Base-by-base conservation (phyloP, 257 asterid species). In the Cruciata laevipes region DNA sequence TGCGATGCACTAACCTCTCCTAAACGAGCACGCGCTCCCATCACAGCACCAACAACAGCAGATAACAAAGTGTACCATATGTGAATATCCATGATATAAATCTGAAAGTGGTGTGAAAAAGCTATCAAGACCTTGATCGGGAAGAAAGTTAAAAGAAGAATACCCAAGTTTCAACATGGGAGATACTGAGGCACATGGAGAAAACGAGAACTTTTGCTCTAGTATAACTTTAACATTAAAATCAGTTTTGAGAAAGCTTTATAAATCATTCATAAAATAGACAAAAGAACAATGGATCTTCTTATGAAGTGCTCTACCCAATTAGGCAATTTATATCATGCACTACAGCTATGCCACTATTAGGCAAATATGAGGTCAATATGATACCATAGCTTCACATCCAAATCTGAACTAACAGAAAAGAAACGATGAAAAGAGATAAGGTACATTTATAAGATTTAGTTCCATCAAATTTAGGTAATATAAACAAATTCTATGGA, bases 11-110 rank as follows among this genome's bases (percentile, higher is more conserved):
- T 33, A 49, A 93, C 98, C 98, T 93, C 99, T 69, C 99, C 99
- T 59, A 93, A 73, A 52, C 99, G 97, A 77, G 84, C 81, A 77
- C 95, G 85, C 9, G 99, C 96, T 72, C 99, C 99, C 95, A 86
- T 93, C 69, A 93, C 95, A 65, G 95, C 99, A 42, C 99, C 99
- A 86, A 90, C 83, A 60, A 90, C 82, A 65, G 99, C 99, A 83
- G 99, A 90, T 60, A 93, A 72, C 42, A 93, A 69, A 63, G 94
- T 93, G 73, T 93, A 90, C 95, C 95, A 93, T 31, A 93, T 93
- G 82, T 93, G 96, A 74, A 90, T 86, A 81, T 93, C 99, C 99
- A 93, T 93, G 65, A 90, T 53, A 82, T 93, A 93, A 33, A 93
- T 90, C 98, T 93, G 88, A 35, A 73, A 68, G 30, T 27, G 30